Base-by-base conservation (phyloP, 2,329 filamentous ascomycete genomes). In the Mariannaea sp. region DNA sequence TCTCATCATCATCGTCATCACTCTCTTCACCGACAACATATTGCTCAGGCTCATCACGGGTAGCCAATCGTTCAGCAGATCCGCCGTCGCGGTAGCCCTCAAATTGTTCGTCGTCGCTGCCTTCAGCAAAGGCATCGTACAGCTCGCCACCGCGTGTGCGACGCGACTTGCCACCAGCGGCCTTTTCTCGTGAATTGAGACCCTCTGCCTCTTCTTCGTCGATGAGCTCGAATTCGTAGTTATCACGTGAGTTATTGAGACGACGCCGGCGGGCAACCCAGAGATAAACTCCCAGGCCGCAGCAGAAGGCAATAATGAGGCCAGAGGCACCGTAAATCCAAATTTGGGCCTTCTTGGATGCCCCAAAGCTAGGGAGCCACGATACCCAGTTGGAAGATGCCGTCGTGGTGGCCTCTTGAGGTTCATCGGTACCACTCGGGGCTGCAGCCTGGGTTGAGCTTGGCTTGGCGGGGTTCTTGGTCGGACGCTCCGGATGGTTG, bases 121-220 rank as follows among this genome's bases (percentile, higher is more conserved):
- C 93, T 13, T 90, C 92, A 0, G 94, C 94, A 79, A 99, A 99
- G 4, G 94, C 94, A 77, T 99, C 94, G 71, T 99, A 99, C 38
- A 99, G 76, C 75, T 97, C 93, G 22, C 93, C 92, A 2, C 91
- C 94, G 16, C 90, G 73, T 45, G 80, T 79, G 60, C 82, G 79
- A 52, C 77, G 76, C 14, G 75, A 65, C 61, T 75, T 76, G 61
- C 72, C 72, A 7, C 77, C 72, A 53, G 72, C 71, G 56, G 49
- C 70, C 74, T 75, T 81, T 70, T 77, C 77, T 44, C 70, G 74
- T 53, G 73, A 68, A 47, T 75, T 77, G 4, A 84, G 70, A 22
- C 80, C 79, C 62, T 86, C 78, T 13, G 80, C 78, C 62, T 96
- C 92, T 16, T 91, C 88, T 50, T 92, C 88, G 64, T 94, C 88